Percentiles rank a stretch among this genome's conserved stretches.
phyloP scores from a whole-genome alignment of 2,329 filamentous ascomycete species.

The Cadophora malorum region DNA sequence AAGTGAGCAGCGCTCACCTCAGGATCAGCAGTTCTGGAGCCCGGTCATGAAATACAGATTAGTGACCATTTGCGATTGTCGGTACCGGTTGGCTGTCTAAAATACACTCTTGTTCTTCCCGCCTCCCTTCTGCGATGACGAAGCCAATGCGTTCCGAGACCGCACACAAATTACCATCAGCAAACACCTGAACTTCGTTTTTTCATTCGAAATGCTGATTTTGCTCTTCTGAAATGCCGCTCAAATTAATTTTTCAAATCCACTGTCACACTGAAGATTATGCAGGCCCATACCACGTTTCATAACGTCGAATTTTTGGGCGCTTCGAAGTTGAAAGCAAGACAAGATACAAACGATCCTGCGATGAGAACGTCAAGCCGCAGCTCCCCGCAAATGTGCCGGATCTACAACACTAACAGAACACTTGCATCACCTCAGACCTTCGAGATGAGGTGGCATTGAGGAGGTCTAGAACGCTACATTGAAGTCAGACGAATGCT shows the following conservation, averaged over 20 bases:
- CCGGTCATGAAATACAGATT: neutral
- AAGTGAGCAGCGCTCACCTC: too few relatives aligned
- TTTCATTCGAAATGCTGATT: neutral
- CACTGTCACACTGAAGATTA: neutral
- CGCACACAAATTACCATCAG: neutral
- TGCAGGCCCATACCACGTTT: conserved; percentile 2
- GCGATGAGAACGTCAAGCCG: conserved; percentile 2
- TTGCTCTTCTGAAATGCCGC: too few relatives aligned
- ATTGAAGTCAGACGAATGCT: neutral
- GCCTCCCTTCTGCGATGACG: neutral
- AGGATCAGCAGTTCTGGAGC: too few relatives aligned
- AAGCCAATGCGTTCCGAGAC: neutral
- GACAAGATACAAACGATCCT: neutral
- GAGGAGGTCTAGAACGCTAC: neutral
- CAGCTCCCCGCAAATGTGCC: neutral
- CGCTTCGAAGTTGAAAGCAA: neutral
- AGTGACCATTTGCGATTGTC: neutral
- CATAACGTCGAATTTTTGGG: neutral
- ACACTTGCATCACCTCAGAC: conserved; percentile 1
- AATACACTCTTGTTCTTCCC: neutral
- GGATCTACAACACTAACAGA: conserved; percentile 7
- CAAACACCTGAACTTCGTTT: neutral
- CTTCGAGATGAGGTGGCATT: neutral
- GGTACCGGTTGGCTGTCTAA: neutral
- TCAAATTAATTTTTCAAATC: too few relatives aligned